These are phyloP conservation scores for Talaromyces ruber DNA, from an alignment of 495 filamentous ascomycete species.

Conservation along the genomic window DNA sequence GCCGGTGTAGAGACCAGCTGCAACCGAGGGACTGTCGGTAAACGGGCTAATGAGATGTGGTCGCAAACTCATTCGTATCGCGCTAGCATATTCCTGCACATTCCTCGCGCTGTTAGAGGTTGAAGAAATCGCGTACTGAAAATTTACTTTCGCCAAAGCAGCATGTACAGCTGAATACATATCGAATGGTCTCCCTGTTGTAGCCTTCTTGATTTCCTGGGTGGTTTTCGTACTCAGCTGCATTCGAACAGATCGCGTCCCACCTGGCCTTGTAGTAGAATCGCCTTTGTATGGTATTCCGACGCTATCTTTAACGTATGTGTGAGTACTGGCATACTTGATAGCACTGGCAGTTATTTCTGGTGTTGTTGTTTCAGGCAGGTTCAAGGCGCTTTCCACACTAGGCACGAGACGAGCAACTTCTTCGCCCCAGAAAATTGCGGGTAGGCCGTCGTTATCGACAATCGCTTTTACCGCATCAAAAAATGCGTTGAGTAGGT, in stretches of 20 bases:
- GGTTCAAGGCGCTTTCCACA: slow-evolving; percentile 16
- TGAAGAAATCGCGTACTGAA: slow-evolving; percentile 5
- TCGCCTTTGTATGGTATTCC: slow-evolving; percentile 15
- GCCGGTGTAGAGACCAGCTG: slow-evolving; percentile 11
- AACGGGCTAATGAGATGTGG: slow-evolving; percentile 1
- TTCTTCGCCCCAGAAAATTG: slow-evolving; percentile 22
- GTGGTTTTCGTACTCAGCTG: slow-evolving; percentile 10
- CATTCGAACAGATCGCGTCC: slow-evolving; percentile 10
- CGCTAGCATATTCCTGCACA: slow-evolving; percentile 21
- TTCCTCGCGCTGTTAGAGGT: not conserved
- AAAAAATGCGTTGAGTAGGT: slow-evolving; percentile 13
- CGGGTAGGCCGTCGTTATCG: not conserved
- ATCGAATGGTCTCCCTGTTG: slow-evolving; percentile 9
- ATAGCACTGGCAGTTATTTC: slow-evolving; percentile 7
- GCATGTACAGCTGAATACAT: slow-evolving; percentile 20
- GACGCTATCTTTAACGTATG: slow-evolving; percentile 8
- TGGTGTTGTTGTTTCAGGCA: slow-evolving; percentile 8
- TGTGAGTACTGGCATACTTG: slow-evolving; percentile 9
- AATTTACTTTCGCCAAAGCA: slow-evolving; percentile 15
- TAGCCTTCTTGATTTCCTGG: slow-evolving; percentile 7
- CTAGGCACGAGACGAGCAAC: slow-evolving; percentile 14
- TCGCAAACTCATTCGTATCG: slow-evolving; percentile 18
- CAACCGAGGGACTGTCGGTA: not conserved
- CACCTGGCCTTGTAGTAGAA: slow-evolving; percentile 8
- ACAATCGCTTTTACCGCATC: slow-evolving; percentile 3